Evolutionary conservation across 305 asterid species (phyloP).

Genomic region (Fraxinus greggii): DNA sequence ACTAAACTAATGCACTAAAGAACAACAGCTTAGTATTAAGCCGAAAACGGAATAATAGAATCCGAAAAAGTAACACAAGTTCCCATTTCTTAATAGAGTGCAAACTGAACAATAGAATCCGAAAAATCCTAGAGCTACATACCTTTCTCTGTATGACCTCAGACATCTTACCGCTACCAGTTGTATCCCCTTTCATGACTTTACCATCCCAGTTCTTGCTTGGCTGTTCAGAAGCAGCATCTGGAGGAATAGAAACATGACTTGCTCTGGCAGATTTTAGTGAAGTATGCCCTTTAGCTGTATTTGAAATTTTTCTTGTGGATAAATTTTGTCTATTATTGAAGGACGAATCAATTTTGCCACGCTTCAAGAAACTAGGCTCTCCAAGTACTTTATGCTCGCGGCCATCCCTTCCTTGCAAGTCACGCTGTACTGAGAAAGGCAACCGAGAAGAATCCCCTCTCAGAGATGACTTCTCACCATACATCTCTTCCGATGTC

Average conservation of each 20-base stretch:
- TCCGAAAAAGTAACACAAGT: not conserved
- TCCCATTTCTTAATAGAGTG: not conserved
- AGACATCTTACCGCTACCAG: conserved; percentile 66
- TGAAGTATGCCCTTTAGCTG: conserved; percentile 46
- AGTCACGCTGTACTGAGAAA: conserved; percentile 59
- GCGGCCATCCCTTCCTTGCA: conserved; percentile 53
- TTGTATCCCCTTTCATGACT: conserved; percentile 53
- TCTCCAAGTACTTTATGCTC: conserved; percentile 55
- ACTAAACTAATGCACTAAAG: not conserved
- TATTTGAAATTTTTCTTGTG: conserved; percentile 42
- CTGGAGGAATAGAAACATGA: conserved; percentile 43
- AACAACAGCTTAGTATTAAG: not conserved
- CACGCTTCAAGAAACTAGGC: conserved; percentile 43
- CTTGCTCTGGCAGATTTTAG: conserved; percentile 55
- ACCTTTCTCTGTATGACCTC: conserved; percentile 85
- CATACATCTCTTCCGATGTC: conserved; percentile 56
- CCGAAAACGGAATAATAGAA: too few relatives aligned
- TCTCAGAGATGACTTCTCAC: conserved; percentile 57
- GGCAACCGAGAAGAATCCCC: conserved; percentile 62
- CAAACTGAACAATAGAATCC: not conserved
- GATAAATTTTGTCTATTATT: conserved; percentile 59
- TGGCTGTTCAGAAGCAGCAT: conserved; percentile 52
- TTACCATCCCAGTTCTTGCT: conserved; percentile 56
- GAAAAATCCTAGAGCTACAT: conserved; percentile 27
- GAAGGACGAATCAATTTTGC: conserved; percentile 47